phyloP scores from a whole-genome alignment of 331 rosid genomes.

The Quercus phellos region DNA sequence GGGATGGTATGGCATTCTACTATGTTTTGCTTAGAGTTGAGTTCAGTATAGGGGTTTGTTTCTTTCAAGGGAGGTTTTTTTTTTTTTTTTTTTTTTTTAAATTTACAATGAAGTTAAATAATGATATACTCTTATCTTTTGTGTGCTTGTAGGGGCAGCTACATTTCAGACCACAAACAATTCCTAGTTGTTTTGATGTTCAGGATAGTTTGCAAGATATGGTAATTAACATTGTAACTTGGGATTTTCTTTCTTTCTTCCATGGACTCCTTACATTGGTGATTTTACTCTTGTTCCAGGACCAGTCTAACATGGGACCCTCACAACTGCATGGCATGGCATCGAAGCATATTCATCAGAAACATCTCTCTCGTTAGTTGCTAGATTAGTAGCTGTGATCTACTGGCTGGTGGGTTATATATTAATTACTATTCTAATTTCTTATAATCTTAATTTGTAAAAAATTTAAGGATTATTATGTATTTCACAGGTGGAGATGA shows the following conservation, averaged over 20 bases:
- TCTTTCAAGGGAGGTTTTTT: background rate
- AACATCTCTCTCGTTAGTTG: conserved; percentile 17
- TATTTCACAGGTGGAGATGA: conserved; percentile 2
- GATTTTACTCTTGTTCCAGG: conserved; percentile 28
- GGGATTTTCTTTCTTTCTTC: background rate
- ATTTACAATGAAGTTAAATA: background rate
- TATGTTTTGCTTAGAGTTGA: background rate
- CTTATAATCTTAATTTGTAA: background rate
- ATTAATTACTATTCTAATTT: too few relatives aligned
- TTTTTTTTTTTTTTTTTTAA: too few relatives aligned
- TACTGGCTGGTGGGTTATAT: too few relatives aligned
- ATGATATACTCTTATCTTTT: background rate
- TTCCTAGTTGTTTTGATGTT: conserved; percentile 20
- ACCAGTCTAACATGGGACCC: conserved; percentile 29
- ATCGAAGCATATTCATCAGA: conserved; percentile 28
- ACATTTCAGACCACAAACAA: conserved; percentile 34
- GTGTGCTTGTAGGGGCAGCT: conserved; percentile 37
- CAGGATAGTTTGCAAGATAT: conserved; percentile 29
- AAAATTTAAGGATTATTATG: background rate
- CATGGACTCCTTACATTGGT: background rate
- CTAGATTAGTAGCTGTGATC: background rate
- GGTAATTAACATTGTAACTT: conserved; percentile 17
- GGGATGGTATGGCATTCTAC: conserved; percentile 34
- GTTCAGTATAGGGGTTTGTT: background rate
- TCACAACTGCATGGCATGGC: conserved; percentile 29